A percentile compares a stretch with the other conserved stretches of the same genome.
Conservation (phyloP, 2,329 filamentous ascomycete genomes). For the Escovopsis weberi region DNA sequence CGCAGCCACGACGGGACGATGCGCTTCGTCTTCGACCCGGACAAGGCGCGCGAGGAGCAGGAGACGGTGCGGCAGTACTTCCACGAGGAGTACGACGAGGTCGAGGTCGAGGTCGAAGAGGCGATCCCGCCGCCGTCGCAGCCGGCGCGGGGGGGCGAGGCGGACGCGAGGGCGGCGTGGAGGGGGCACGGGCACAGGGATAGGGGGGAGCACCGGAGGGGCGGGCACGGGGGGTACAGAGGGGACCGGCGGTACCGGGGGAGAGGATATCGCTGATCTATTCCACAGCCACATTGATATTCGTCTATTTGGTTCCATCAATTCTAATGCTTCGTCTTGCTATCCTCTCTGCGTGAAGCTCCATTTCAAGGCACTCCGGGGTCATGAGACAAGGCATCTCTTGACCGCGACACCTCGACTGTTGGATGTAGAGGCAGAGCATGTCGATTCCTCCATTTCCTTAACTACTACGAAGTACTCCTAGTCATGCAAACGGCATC, state of each 20-base stretch:
- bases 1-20: constrained; percentile 56
- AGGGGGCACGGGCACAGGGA: constrained; percentile 12
- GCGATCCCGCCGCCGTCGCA: constrained; percentile 21
- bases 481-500: no score
- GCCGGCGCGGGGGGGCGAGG: constrained; percentile 6
- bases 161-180: constrained; percentile 9
- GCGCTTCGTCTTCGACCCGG: constrained; percentile 76
- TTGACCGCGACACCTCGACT: no score
- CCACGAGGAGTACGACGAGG: constrained; percentile 60
- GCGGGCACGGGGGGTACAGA: constrained; percentile 20
- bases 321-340: no score
- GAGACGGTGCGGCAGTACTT: constrained; percentile 53
- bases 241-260: constrained; percentile 21
- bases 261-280: constrained; percentile 17
- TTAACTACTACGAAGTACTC: no score
- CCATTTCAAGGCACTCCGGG: no score
- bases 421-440: no score
- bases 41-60: constrained; percentile 58
- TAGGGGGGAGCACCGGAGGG: constrained; percentile 18
- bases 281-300: neutral
- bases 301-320: no score
- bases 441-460: no score
- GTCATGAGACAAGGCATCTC: no score
- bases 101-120: constrained; percentile 65
- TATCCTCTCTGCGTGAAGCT: no score